Conservation (phyloP, 202 grass and related monocot genomes). For the Setaria viridis region DNA sequence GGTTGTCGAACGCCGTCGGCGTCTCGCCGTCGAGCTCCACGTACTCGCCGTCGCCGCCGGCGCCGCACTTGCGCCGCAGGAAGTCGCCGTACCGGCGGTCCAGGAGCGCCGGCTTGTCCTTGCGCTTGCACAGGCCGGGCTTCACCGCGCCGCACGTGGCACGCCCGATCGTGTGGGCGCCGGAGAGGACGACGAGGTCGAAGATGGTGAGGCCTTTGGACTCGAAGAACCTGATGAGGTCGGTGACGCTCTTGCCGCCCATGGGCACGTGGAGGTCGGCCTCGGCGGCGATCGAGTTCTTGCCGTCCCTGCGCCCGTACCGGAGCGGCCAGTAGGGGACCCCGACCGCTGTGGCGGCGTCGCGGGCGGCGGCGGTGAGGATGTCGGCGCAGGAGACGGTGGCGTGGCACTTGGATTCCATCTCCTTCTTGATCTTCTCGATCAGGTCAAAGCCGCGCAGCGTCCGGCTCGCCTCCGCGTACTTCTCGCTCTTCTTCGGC, state of each 20-base stretch:
- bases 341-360: slow-evolving; percentile 54
- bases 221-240: slow-evolving; percentile 75
- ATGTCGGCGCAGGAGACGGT: slow-evolving; percentile 92
- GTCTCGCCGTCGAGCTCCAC: slow-evolving; percentile 73
- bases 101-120: background rate
- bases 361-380: slow-evolving; percentile 68
- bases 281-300: slow-evolving; percentile 41
- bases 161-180: slow-evolving; percentile 64
- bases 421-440: slow-evolving; percentile 64
- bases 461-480: slow-evolving; percentile 57
- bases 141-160: slow-evolving; percentile 59
- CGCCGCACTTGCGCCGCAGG: slow-evolving; percentile 62
- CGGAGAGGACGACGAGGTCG: slow-evolving; percentile 82
- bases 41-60: slow-evolving; percentile 41
- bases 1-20: slow-evolving; percentile 72
- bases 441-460: slow-evolving; percentile 74
- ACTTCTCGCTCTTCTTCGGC: slow-evolving; percentile 56
- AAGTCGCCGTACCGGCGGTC: slow-evolving; percentile 54
- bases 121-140: slow-evolving; percentile 46
- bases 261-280: slow-evolving; percentile 61
- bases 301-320: slow-evolving; percentile 75
- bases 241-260: slow-evolving; percentile 64
- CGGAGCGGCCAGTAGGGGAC: slow-evolving; percentile 62
- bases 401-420: slow-evolving; percentile 62
- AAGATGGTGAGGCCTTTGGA: slow-evolving; percentile 58